Evolutionary conservation across 148 eudicot species (phyloP).

Genomic region (Spergularia marina): DNA sequence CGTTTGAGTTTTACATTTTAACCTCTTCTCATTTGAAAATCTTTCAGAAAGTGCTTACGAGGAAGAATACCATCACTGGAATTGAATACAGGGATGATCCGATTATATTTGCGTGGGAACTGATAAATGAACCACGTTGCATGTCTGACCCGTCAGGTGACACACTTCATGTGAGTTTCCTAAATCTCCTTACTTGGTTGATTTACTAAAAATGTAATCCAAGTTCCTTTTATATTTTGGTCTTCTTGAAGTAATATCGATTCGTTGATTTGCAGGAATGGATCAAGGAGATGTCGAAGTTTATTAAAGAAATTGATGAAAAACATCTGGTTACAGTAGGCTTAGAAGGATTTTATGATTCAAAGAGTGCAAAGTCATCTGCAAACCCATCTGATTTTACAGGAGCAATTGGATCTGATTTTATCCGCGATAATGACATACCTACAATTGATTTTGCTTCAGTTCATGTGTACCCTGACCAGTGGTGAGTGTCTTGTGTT

Average conservation of each 20-base stretch:
- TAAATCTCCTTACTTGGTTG: conserved; percentile 1
- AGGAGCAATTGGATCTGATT: conserved; percentile 71
- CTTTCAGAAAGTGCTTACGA: conserved; percentile 75
- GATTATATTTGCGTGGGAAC: conserved; percentile 88
- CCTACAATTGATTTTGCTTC: conserved; percentile 87
- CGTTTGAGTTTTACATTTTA: background rate
- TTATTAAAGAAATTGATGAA: conserved; percentile 69
- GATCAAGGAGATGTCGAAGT: conserved; percentile 92
- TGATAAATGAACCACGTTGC: conserved; percentile 97
- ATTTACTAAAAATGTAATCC: no score
- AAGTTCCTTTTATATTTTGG: background rate
- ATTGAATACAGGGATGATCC: conserved; percentile 90
- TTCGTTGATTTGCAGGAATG: conserved; percentile 64
- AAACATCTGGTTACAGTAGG: conserved; percentile 91
- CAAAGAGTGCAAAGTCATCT: conserved; percentile 51
- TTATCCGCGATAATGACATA: conserved; percentile 70
- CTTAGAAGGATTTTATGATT: conserved; percentile 90
- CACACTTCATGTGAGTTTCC: conserved; percentile 73
- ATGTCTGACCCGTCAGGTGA: conserved; percentile 85
- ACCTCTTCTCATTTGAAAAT: background rate
- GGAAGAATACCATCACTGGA: conserved; percentile 88
- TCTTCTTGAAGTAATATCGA: background rate
- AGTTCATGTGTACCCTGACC: conserved; percentile 92
- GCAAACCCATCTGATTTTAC: conserved; percentile 80
- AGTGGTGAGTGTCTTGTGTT: conserved; percentile 52